phyloP scores from a whole-genome alignment of 2,329 filamentous ascomycete species.

The Didymosphaeria variabile region DNA sequence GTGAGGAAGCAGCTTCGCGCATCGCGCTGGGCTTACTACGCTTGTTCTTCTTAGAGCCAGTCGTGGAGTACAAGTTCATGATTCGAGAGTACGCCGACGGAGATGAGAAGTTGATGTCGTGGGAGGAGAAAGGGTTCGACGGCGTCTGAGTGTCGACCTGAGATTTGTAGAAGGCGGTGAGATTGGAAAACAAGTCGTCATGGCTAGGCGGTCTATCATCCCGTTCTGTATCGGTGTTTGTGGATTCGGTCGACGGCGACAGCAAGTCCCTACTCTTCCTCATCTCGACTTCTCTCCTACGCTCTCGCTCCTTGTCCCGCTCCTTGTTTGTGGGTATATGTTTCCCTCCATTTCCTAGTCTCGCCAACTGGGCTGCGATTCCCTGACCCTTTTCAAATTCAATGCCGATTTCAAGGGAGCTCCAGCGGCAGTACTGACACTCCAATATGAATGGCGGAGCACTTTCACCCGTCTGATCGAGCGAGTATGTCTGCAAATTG shows the following conservation, averaged over 20 bases:
- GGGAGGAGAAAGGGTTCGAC: slow-evolving; percentile 54
- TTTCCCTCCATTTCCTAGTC: slow-evolving; percentile 65
- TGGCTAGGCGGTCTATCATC: slow-evolving; percentile 58
- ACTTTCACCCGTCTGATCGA: slow-evolving; percentile 62
- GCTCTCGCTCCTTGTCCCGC: slow-evolving; percentile 50
- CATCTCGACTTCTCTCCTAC: slow-evolving; percentile 42
- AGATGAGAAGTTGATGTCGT: slow-evolving; percentile 70
- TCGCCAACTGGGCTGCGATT: slow-evolving; percentile 81
- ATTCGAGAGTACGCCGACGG: slow-evolving; percentile 85
- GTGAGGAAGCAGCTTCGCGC: slow-evolving; percentile 76
- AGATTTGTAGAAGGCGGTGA: slow-evolving; percentile 82
- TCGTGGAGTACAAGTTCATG: slow-evolving; percentile 83
- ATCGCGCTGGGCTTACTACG: slow-evolving; percentile 74
- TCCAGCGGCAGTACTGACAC: slow-evolving; percentile 94
- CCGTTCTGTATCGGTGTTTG: slow-evolving; percentile 18
- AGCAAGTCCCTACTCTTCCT: slow-evolving; percentile 29
- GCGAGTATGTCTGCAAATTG: slow-evolving; percentile 76
- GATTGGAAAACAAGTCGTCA: slow-evolving; percentile 76
- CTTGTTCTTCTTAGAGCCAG: slow-evolving; percentile 63
- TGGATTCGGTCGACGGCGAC: slow-evolving; percentile 29
- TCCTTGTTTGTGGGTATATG: slow-evolving; percentile 52
- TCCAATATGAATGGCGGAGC: slow-evolving; percentile 77
- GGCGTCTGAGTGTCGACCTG: slow-evolving; percentile 71
- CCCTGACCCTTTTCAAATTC: slow-evolving; percentile 89
- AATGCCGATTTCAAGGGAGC: slow-evolving; percentile 86